These are phyloP conservation scores for Boletus rubropictus DNA, from an alignment of 768 basidiomycete genomes.

Conservation along the genomic window DNA sequence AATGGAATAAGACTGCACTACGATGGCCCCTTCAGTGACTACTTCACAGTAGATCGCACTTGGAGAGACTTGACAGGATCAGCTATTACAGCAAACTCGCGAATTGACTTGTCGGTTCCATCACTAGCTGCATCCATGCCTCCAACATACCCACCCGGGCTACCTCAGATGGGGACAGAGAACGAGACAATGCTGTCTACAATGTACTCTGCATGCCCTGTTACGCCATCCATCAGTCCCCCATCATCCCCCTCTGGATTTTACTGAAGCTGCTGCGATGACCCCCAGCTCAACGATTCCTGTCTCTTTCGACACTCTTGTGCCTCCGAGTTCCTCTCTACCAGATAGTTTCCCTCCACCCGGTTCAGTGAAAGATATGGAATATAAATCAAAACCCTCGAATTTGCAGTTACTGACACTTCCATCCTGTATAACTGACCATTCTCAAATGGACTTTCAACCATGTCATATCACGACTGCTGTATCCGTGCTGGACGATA, in stretches of 20 bases:
- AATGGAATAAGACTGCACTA: neutral
- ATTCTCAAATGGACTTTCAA: neutral
- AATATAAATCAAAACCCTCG: neutral
- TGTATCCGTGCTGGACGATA: neutral
- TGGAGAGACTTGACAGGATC: conserved; percentile 11
- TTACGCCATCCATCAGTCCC: conserved; percentile 1
- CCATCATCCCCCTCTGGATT: conserved; percentile 2
- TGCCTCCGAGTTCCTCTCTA: conserved; percentile 17
- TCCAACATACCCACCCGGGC: conserved; percentile 44
- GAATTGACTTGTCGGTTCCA: conserved; percentile 1
- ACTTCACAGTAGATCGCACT: conserved; percentile 10
- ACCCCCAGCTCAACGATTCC: neutral
- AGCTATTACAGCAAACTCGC: conserved; percentile 20
- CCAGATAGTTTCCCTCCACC: conserved; percentile 19
- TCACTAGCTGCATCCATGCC: conserved; percentile 43
- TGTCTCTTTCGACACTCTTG: neutral
- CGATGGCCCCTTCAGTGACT: neutral
- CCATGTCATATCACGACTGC: neutral
- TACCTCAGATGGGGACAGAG: conserved; percentile 31
- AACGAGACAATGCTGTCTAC: conserved; percentile 16
- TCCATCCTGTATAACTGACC: neutral
- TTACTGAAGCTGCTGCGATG: neutral
- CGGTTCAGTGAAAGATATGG: neutral
- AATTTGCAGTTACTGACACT: neutral
- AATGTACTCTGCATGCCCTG: neutral